Evolutionary conservation across 495 filamentous ascomycete species (phyloP), one percentile per base, ranked within the genome.

Genomic region (Cercophora scortea): DNA sequence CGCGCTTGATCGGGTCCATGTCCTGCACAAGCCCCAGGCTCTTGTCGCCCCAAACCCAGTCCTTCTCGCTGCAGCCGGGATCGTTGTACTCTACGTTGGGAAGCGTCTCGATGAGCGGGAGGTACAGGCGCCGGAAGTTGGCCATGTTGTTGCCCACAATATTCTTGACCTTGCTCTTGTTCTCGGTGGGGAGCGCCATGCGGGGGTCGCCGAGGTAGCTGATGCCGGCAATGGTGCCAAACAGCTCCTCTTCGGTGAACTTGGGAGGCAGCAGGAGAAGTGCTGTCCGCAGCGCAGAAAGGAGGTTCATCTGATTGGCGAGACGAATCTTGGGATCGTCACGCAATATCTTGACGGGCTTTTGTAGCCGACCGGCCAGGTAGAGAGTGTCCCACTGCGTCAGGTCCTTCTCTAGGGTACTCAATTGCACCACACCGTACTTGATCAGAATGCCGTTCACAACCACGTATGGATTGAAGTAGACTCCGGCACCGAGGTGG

Each of bases 391-490:
- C 82, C 93, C 93, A 98, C 56, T 88, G 78, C 16, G 79, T 84
- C 45, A 98, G 78, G 63, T 98, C 93, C 16, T 72, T 76, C 58
- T 85, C 88, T n/a, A 98, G 71, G 0, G 89, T 96, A 59, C 88
- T 81, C 48, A 96, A 70, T 60, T 94, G 95, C 9, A 96, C 93
- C 4, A 98, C 92, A 15, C 91, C 93, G 60, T 98, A 98, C 69
- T 98, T 98, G 65, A 98, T 93, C 62, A 96, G 69, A 13, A 88
- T 95, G 32, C 94, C 93, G 61, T 96, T 95, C n/a, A 97, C 83
- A 9, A 88, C 90, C 42, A 97, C 80, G 66, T 92, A 95, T 1
- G 93, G 89, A 60, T 98, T 96, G 75, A 96, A 98, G 65, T 98
- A 98, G 34, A 96, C 88, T 9, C 93, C 93, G 4, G 93, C 93